Conservation (phyloP, 2,329 filamentous ascomycete species). For the Penicillium crustosum region DNA sequence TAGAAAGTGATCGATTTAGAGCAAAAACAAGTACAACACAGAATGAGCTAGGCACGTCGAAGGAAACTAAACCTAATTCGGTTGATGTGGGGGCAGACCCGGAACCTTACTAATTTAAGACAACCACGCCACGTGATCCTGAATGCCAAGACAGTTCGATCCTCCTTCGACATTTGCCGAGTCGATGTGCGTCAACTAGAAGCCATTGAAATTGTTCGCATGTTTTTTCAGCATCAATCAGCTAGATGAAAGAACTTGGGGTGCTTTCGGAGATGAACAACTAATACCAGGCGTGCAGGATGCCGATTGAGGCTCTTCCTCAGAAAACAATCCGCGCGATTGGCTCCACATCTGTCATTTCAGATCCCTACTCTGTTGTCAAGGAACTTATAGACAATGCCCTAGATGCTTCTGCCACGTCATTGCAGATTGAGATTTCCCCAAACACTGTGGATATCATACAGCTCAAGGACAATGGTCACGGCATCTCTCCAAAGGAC, state of each 20-base stretch:
- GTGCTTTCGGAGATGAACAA: conserved; percentile 2
- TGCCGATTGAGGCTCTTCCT: conserved; percentile 50
- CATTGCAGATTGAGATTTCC: conserved; percentile 59
- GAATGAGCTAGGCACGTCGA: neutral
- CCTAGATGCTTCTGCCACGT: conserved; percentile 62
- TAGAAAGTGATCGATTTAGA: too few relatives aligned
- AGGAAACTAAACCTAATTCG: neutral
- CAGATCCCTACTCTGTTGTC: conserved; percentile 57
- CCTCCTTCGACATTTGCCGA: neutral
- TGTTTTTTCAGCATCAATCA: neutral
- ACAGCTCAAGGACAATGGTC: conserved; percentile 64
- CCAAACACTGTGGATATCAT: conserved; percentile 61
- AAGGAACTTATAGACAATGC: conserved; percentile 69
- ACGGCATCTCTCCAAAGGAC: conserved; percentile 59
- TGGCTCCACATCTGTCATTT: conserved; percentile 58
- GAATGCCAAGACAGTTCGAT: neutral
- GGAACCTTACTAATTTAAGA: neutral
- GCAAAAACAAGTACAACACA: too few relatives aligned
- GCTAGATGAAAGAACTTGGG: neutral
- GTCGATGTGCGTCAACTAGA: neutral
- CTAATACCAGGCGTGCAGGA: conserved; percentile 25
- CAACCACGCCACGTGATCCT: rapidly evolving
- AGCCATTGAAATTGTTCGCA: neutral
- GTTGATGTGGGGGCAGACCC: neutral
- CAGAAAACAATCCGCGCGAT: conserved; percentile 51